Evolutionary conservation across 2,329 filamentous ascomycete species (phyloP).

Genomic region (Botrytis squamosa): DNA sequence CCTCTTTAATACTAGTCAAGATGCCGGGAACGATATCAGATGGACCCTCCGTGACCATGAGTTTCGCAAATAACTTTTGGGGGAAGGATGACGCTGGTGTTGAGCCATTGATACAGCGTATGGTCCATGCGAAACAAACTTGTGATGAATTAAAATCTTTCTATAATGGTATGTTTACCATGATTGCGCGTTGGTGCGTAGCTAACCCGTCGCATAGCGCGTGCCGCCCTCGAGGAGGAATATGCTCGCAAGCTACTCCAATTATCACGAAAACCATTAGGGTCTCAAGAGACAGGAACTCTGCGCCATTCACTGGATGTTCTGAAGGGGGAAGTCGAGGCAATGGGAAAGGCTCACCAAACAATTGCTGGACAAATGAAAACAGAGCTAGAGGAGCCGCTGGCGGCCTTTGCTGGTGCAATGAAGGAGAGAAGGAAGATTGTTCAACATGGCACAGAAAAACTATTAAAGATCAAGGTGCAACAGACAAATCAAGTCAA

Average conservation of each 20-base stretch:
- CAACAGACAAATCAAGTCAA: constrained; percentile 90
- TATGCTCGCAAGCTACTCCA: constrained; percentile 87
- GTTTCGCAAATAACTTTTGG: constrained; percentile 98
- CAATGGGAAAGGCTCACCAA: constrained; percentile 91
- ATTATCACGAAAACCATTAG: constrained; percentile 82
- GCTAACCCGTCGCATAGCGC: constrained; percentile 52
- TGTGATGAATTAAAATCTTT: constrained; percentile 92
- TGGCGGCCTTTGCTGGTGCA: constrained; percentile 85
- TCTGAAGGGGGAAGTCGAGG: constrained; percentile 83
- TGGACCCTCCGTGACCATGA: constrained; percentile 41
- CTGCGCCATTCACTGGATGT: constrained; percentile 83
- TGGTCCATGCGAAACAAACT: constrained; percentile 91
- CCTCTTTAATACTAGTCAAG: constrained; percentile 23
- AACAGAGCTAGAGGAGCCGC: constrained; percentile 88
- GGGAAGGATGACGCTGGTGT: constrained; percentile 98
- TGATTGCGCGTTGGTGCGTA: not conserved
- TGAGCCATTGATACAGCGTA: constrained; percentile 83
- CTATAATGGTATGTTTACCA: constrained; percentile 66
- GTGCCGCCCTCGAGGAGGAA: constrained; percentile 93
- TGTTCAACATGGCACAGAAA: constrained; percentile 90
- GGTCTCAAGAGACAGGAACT: constrained; percentile 82
- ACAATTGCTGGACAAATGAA: constrained; percentile 93
- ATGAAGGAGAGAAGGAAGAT: constrained; percentile 98
- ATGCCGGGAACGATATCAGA: constrained; percentile 40
- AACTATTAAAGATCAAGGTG: constrained; percentile 86